Conservation (phyloP, 805 yeast genomes). For the Candida pseudoglaebosa region DNA sequence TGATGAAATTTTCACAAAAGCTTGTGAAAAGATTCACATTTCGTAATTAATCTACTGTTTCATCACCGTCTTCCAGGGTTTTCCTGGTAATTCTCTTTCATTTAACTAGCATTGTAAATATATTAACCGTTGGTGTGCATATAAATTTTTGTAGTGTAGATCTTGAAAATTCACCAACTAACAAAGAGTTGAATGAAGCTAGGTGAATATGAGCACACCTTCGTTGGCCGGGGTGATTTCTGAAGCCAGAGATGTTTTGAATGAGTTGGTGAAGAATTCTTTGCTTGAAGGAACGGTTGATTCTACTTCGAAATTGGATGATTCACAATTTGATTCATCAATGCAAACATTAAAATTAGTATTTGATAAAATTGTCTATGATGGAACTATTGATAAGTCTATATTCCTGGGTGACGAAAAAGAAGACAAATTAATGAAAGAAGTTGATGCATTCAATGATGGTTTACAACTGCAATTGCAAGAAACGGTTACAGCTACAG, state of each 20-base stretch:
- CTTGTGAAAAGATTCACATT: too few species aligned
- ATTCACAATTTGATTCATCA: not conserved
- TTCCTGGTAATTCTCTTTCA: too few species aligned
- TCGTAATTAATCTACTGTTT: too few species aligned
- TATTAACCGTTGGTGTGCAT: too few species aligned
- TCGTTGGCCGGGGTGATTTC: conserved; percentile 1
- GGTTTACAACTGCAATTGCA: conserved; percentile 17
- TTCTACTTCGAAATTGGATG: not conserved
- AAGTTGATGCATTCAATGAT: conserved; percentile 19
- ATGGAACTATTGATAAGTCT: conserved; percentile 3
- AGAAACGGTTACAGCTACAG: conserved; percentile 18
- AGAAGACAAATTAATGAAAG: conserved; percentile 7
- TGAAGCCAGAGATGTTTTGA: not conserved
- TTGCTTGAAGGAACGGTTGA: not conserved
- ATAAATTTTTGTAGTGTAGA: too few species aligned
- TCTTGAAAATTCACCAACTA: too few species aligned
- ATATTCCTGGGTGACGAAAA: conserved; percentile 1
- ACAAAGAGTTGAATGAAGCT: not conserved
- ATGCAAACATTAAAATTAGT: not conserved
- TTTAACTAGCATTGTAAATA: too few species aligned
- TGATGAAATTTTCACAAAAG: too few species aligned
- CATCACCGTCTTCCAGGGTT: too few species aligned
- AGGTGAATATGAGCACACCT: not conserved
- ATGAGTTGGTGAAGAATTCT: not conserved
- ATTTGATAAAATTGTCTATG: not conserved